Evolutionary conservation across 1,284 basidiomycete species (phyloP).

Genomic region (Ceratobasidium sp.): DNA sequence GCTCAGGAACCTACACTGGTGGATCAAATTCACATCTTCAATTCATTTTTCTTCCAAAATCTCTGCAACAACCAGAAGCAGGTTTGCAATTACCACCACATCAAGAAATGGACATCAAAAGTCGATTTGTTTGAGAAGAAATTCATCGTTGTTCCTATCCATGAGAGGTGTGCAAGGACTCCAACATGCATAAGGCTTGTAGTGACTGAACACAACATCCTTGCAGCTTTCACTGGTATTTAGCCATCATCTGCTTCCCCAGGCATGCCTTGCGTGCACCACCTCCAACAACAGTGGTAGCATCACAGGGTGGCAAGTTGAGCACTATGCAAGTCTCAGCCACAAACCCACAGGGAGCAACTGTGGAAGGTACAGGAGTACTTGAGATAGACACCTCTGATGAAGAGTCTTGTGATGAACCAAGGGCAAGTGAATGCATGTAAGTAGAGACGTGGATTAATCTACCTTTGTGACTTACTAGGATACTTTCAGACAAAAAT

Average conservation of each 20-base stretch:
- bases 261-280: conserved; percentile 58
- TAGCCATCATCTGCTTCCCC: conserved; percentile 67
- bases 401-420: no score
- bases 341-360: no score
- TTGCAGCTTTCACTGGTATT: conserved; percentile 84
- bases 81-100: conserved; percentile 71
- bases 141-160: conserved; percentile 95
- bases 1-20: conserved; percentile 69
- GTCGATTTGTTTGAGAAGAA: conserved; percentile 91
- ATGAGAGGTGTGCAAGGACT: conserved; percentile 79
- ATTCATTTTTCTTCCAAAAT: conserved; percentile 97
- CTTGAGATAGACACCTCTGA: no score
- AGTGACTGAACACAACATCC: background rate
- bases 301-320: no score
- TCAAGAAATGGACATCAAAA: conserved; percentile 94
- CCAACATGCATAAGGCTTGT: background rate
- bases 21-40: conserved; percentile 89
- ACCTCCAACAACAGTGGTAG: conserved; percentile 51
- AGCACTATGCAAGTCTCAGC: no score
- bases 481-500: no score
- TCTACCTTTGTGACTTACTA: no score
- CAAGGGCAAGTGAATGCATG: no score
- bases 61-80: conserved; percentile 57
- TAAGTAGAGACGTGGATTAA: no score
- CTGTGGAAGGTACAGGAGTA: no score